Evolutionary conservation across 352 stramenopile genomes (phyloP).

Genomic region (Globisporangium mamillatum): DNA sequence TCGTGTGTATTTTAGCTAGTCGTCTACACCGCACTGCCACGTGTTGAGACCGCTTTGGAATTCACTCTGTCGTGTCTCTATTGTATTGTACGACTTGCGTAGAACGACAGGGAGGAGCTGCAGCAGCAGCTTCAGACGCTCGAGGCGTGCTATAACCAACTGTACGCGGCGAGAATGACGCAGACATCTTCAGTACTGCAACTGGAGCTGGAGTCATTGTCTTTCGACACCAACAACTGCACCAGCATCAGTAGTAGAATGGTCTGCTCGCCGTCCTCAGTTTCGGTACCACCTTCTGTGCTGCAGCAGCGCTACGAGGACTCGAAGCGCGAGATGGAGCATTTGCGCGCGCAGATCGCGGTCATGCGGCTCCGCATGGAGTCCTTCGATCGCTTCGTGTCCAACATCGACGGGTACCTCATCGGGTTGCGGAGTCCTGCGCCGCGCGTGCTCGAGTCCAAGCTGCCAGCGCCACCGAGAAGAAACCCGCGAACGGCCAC

Average conservation of each 20-base stretch:
- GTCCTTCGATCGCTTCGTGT: conserved; percentile 16
- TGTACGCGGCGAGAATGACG: conserved; percentile 8
- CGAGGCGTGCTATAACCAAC: conserved; percentile 7
- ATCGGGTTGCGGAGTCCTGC: conserved; percentile 2
- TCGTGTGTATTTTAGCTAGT: neutral
- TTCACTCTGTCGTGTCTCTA: neutral
- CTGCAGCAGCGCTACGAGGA: conserved; percentile 8
- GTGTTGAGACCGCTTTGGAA: too few relatives aligned
- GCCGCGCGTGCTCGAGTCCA: neutral
- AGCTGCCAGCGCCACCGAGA: neutral
- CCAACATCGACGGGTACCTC: conserved; percentile 16
- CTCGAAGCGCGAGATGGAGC: conserved; percentile 7
- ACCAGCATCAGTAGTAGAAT: neutral
- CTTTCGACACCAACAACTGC: neutral
- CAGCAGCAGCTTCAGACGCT: conserved; percentile 9
- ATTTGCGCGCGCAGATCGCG: conserved; percentile 3
- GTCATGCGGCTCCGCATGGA: conserved; percentile 12
- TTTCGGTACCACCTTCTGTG: neutral
- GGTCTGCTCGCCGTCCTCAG: neutral
- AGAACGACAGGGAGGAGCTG: conserved; percentile 9
- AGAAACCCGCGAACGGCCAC: neutral
- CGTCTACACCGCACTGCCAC: too few relatives aligned
- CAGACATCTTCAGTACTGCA: neutral
- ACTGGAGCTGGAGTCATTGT: neutral
- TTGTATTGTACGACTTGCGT: neutral